A percentile compares a stretch with the other conserved stretches of the same genome.
Conservation (phyloP, 495 filamentous ascomycete species). For the Xylaria acuta region DNA sequence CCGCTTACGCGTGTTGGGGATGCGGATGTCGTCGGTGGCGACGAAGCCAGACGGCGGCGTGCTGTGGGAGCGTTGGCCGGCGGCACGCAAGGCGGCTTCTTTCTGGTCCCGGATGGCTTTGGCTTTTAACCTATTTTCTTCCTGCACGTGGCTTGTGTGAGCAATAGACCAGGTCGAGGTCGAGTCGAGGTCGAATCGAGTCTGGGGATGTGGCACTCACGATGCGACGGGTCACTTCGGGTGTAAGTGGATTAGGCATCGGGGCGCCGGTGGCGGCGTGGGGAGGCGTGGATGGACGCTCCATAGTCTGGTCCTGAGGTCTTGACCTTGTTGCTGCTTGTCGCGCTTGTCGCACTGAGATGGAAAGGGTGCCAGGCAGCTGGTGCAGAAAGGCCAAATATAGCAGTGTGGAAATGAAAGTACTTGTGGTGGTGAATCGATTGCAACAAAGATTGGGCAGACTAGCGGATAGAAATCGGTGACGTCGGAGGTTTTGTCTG, state of each 20-base stretch:
- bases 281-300: conserved; percentile 68
- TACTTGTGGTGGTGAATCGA: not conserved
- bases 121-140: conserved; percentile 88
- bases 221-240: conserved; percentile 74
- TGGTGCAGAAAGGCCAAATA: not conserved
- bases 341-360: not conserved
- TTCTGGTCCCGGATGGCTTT: conserved; percentile 82
- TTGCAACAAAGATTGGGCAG: not conserved
- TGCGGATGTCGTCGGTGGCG: conserved; percentile 44
- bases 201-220: conserved; percentile 50
- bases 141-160: conserved; percentile 56
- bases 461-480: conserved; percentile 24
- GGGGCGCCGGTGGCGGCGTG: conserved; percentile 40
- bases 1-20: conserved; percentile 52
- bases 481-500: conserved; percentile 33
- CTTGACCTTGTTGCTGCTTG: not conserved
- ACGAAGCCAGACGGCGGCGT: conserved; percentile 49
- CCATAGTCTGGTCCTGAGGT: conserved; percentile 26
- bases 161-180: not conserved
- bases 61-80: conserved; percentile 32
- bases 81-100: conserved; percentile 59
- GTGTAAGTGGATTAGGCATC: conserved; percentile 64
- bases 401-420: not conserved
- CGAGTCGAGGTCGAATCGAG: not conserved
- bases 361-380: not conserved